phyloP scores from a whole-genome alignment of 1,139 yeast species.

The Candida tetrigidarum region DNA sequence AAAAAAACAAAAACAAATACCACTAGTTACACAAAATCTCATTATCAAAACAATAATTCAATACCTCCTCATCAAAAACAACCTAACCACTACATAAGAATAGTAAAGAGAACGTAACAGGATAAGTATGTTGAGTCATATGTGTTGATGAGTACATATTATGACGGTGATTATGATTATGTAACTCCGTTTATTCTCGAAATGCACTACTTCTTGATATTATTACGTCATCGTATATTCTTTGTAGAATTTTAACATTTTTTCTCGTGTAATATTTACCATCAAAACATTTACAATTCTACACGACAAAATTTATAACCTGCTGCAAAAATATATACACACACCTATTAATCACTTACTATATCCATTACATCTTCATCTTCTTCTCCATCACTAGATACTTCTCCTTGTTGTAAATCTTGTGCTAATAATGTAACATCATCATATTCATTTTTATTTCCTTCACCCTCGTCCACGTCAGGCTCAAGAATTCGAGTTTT shows the following conservation, averaged over 20 bases:
- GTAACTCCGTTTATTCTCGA: too few relatives aligned
- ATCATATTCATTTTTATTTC: slow-evolving; percentile 9
- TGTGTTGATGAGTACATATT: too few relatives aligned
- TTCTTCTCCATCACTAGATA: slow-evolving; percentile 50
- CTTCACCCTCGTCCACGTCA: not conserved
- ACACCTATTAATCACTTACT: slow-evolving; percentile 50
- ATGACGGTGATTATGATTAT: too few relatives aligned
- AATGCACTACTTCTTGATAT: too few relatives aligned
- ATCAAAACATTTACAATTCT: not conserved
- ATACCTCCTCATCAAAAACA: too few relatives aligned
- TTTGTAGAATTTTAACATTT: too few relatives aligned
- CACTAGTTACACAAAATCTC: not conserved
- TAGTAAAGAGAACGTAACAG: too few relatives aligned
- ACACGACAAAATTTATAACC: not conserved
- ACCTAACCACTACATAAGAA: too few relatives aligned
- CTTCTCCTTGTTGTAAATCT: slow-evolving; percentile 54
- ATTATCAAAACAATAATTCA: not conserved
- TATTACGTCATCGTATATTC: too few relatives aligned
- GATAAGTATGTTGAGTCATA: too few relatives aligned
- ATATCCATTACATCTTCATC: slow-evolving; percentile 63
- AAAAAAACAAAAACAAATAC: too few relatives aligned
- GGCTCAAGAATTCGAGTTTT: slow-evolving; percentile 17
- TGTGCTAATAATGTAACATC: slow-evolving; percentile 42
- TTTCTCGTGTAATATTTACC: not conserved
- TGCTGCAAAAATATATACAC: not conserved